Evolutionary conservation across 2,329 filamentous ascomycete species (phyloP), one percentile per base, ranked within the genome.

Genomic region (Colletotrichum sp.): DNA sequence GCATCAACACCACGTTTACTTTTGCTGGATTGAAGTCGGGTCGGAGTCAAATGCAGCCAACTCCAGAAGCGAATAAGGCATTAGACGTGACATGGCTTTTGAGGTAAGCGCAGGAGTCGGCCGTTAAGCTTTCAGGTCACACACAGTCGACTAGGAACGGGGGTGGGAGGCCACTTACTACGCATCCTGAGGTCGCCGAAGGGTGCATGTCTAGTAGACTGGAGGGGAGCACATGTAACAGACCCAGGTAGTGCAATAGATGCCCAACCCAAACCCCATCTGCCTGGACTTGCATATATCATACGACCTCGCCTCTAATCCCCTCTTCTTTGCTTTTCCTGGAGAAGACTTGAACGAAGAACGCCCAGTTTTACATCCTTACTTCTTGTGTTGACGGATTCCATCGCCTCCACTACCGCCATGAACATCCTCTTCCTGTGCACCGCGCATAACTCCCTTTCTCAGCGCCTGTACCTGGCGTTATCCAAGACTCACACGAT

Each of bases 371-470:
- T 60, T 59, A 57, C 21, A 10, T n/a, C 4, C 16, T 68, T 63
- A 6, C 16, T 67, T 57, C 30, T 21, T 57, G 32, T 43, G 69
- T 55, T 48, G 15, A 26, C 59, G 26, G 16, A 24, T 21, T 32
- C 26, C 57, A 60, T 32, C 26, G 24, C 67, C 26, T 70, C 57
- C 72, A 77, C 67, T n/a, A 85, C 52, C 72, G 75, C 69, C 26
- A 85, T 86, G 83, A 83, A 82, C 79, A 85, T 86, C 57, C 83
- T 87, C 68, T 86, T 87, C 74, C 80, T 87, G n/a, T 86, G 85
- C 77, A 87, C 85, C 7, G 85, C 85, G n/a, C 84, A 86, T 80
- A 87, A 86, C 72, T 86, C 85, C 12, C 80, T 87, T 7, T 87
- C 85, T 7, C 85, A 86, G 77, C 81, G 83, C 26, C 80, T 86